phyloP scores from a whole-genome alignment of 805 yeast species.

The Saccharomycopsis fermentans region DNA sequence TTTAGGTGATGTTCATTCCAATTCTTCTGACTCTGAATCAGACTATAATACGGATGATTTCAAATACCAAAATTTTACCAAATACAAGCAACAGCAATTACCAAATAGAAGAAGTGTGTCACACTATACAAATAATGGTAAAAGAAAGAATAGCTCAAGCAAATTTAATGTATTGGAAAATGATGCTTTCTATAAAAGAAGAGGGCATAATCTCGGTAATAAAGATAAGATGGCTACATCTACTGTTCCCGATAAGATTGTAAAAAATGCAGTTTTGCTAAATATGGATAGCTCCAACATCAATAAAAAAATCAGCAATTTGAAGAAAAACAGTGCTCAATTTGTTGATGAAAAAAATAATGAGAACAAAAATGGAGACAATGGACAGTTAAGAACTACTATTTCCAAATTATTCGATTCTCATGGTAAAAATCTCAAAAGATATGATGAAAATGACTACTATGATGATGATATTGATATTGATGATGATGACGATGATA shows the following conservation, averaged over 20 bases:
- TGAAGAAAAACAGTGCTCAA: neutral
- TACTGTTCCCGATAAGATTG: neutral
- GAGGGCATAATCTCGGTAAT: neutral
- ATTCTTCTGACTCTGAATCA: slow-evolving; percentile 15
- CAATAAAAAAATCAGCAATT: neutral
- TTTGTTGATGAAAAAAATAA: neutral
- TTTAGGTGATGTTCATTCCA: slow-evolving; percentile 2
- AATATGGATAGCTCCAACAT: slow-evolving; percentile 4
- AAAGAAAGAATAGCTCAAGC: neutral
- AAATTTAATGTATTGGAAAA: neutral
- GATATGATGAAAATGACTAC: slow-evolving; percentile 60
- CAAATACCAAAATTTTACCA: slow-evolving; percentile 15
- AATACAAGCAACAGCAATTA: slow-evolving; percentile 3
- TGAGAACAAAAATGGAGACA: neutral
- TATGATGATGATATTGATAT: slow-evolving; percentile 36
- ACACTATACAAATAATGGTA: neutral
- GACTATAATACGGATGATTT: slow-evolving; percentile 18
- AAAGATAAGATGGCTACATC: neutral
- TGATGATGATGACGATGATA: slow-evolving; percentile 27
- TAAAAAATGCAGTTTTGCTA: neutral
- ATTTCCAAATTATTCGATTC: slow-evolving; percentile 66
- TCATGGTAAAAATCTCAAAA: slow-evolving; percentile 59
- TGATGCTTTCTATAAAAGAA: neutral
- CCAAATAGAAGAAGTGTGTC: neutral
- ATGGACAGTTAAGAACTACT: slow-evolving; percentile 44